Base-by-base conservation (phyloP, 306 rosid genomes). In the Rubus idaeus region DNA sequence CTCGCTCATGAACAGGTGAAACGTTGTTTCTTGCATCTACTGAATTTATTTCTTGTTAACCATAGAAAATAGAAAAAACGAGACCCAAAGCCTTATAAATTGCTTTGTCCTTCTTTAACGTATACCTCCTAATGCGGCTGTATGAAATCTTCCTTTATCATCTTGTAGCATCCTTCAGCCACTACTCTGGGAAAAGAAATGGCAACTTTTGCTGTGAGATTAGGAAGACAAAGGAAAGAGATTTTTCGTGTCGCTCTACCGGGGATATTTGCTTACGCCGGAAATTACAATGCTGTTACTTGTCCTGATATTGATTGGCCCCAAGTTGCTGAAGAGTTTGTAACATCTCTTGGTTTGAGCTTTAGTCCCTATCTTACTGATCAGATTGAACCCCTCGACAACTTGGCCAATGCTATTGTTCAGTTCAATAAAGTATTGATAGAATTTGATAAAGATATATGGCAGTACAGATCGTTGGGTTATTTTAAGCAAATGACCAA, bases 151-250 rank as follows among this genome's bases (percentile, higher is more conserved):
- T 53, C 58, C 23, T 53, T 17, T 5, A 53, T 1, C 21, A 52
- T 53, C 58, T 20, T n/a, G 5, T 55, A 55, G 61, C 30, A 93
- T 68, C 97, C 96, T 67, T 89, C 98, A 55, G 95, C 96, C 21
- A 87, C 98, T 75, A 93, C 97, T 76, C 68, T 91, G 85, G 98
- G 98, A 71, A 91, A 91, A 88, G 98, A 94, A 91, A 90, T 94
- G 90, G 96, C 96, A 0, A 90, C 84, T 67, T 94, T 93, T 90
- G 94, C 96, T 30, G 85, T 86, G 80, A 89, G 97, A 73, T 78
- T 94, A 79, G 80, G 96, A 79, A 81, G 86, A 84, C 90, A 91
- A 84, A 88, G 90, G 81, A 82, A 77, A 78, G 90, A 87, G 61
- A 73, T 90, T 41, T 84, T 90, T 58, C 81, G 81, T 79, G 84